Base-by-base conservation (phyloP, 2,329 filamentous ascomycete genomes). In the Sodiomyces alkalinus region DNA sequence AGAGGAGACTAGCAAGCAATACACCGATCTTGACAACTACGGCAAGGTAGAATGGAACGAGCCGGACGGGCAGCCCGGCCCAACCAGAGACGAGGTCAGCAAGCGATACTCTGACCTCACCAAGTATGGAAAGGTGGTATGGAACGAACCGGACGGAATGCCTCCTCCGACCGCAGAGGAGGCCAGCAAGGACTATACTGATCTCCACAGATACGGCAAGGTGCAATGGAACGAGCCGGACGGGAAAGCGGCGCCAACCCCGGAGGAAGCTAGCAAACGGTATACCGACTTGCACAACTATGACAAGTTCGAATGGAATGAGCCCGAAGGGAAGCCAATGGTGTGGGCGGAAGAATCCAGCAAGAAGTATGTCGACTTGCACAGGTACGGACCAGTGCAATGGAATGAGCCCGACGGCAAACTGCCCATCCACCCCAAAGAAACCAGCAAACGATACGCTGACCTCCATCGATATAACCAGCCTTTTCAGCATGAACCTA, bases 1-100 rank as follows among this genome's bases (percentile, higher is more conserved):
- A 2, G 51, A 55, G 29, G 53, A 56, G 33, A 34, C 40, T 17
- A 51, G 51, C 9, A 55, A 54, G 29, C 23, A 41, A 4, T 55
- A 59, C 24, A 41, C 49, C 5, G 59, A 63, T 34, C 40, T 62
- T 26, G 42, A 49, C 17, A 45, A 45, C 12, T 63, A 63, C 27
- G 43, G 46, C 18, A 33, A 48, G 4, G 51, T 55, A 30, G 42
- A 36, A 21, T 42, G 51, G 21, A 49, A 52, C 18, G 52, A 56
- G 28, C 44, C 48, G 4, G 47, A 52, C 20, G 46, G 44, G 27
- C 41, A 45, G 24, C 37, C 43, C 7, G 6, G 33, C 4, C 28
- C 31, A 13, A 30, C 24, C 3, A 29, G 32, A 11, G 29, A 29
- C 19, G 34, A 26, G 23, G 15, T 26, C 9, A 17, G 49, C 18